Conservation (phyloP, 2,329 filamentous ascomycete genomes). For the Penicillium sclerotiorum region DNA sequence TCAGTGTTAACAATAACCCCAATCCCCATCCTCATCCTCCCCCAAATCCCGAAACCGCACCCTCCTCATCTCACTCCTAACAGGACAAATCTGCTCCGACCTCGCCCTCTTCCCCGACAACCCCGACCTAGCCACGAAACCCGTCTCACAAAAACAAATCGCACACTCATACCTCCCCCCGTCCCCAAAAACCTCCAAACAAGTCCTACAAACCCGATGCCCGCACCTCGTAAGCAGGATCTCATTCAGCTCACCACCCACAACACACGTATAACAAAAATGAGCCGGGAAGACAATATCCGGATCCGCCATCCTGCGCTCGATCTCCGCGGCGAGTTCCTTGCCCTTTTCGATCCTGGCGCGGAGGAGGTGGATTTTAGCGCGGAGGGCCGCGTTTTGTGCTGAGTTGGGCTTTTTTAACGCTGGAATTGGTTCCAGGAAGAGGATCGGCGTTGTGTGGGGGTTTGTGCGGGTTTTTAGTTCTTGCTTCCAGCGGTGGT, state of each 20-base stretch:
- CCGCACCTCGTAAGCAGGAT: conserved; percentile 25
- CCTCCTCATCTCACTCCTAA: no score
- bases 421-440: conserved; percentile 21
- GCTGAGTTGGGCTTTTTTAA: conserved; percentile 11
- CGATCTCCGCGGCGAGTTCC: conserved; percentile 25
- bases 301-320: conserved; percentile 21
- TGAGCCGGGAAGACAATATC: conserved; percentile 19
- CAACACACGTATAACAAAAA: conserved; percentile 28
- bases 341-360: conserved; percentile 29
- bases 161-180: conserved; percentile 23
- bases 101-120: conserved; percentile 4
- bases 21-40: no score
- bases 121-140: conserved; percentile 15
- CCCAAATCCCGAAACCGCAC: no score
- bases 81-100: conserved; percentile 1
- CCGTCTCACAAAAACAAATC: conserved; percentile 23
- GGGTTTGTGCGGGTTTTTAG: conserved; percentile 17
- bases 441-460: conserved; percentile 14
- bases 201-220: conserved; percentile 24
- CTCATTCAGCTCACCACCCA: conserved; percentile 16
- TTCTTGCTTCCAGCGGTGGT: conserved; percentile 24
- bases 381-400: neutral
- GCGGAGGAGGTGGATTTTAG: conserved; percentile 17
- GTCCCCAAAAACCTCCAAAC: conserved; percentile 19
- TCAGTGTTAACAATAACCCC: no score